Evolutionary conservation across 768 basidiomycete species (phyloP).

Genomic region (Ramaria sp.): DNA sequence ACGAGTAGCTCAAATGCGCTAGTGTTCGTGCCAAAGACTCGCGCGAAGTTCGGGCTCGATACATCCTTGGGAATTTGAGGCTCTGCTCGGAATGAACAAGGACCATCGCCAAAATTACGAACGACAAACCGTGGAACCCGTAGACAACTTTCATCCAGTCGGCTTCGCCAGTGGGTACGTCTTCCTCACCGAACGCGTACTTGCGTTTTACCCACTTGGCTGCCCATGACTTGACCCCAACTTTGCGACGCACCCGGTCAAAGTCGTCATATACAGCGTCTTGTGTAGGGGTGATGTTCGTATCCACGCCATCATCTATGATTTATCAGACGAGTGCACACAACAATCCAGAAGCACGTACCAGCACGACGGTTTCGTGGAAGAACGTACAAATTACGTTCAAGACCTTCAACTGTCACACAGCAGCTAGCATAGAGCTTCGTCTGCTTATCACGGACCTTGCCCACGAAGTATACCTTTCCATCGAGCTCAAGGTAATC

Average conservation of each 20-base stretch:
- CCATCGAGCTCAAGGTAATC: constrained; percentile 88
- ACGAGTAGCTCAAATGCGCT: constrained; percentile 89
- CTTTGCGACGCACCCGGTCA: constrained; percentile 60
- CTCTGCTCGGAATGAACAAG: constrained; percentile 30
- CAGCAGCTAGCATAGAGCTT: constrained; percentile 75
- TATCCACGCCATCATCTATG: constrained; percentile 37
- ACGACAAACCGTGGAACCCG: constrained; percentile 59
- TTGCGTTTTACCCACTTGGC: constrained; percentile 80
- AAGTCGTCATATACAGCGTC: constrained; percentile 78
- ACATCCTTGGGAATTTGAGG: constrained; percentile 62
- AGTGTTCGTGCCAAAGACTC: constrained; percentile 86
- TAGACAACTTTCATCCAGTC: constrained; percentile 94
- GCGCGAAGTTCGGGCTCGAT: constrained; percentile 73
- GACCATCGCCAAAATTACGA: background rate
- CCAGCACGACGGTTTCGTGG: constrained; percentile 59
- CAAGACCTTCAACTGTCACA: constrained; percentile 71
- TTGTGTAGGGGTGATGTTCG: constrained; percentile 60
- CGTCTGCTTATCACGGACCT: constrained; percentile 70
- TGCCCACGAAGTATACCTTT: constrained; percentile 81
- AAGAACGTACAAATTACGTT: constrained; percentile 86
- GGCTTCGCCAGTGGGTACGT: constrained; percentile 67
- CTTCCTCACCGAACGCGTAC: constrained; percentile 84
- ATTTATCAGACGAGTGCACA: background rate
- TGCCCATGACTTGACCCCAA: constrained; percentile 67
- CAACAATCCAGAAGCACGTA: constrained; percentile 11